Evolutionary conservation across 1,284 basidiomycete species (phyloP), one percentile per base, ranked within the genome.

Genomic region (Cystobasidiaceae sp.): DNA sequence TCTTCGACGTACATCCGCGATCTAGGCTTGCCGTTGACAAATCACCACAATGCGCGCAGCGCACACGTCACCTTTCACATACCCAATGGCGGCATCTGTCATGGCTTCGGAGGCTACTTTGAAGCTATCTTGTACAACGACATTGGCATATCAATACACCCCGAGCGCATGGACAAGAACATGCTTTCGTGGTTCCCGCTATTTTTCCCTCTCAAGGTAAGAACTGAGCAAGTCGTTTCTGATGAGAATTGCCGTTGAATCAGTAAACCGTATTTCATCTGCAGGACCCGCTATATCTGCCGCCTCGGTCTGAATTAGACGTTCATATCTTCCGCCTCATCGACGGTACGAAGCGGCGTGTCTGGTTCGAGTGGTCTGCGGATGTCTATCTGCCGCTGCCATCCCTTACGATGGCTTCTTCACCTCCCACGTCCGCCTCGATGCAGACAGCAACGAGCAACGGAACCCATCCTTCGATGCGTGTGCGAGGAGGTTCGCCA

Each of bases 161-260:
- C 96, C 0, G 85, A 92, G 63, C 85, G 86, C 51, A 87, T 88
- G 77, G 85, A 89, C 61, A 89, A 89, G 71, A 88, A 97, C 71
- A 97, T 98, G 94, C 81, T 97, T 67, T 94, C 90, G 73, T 99
- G 96, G 96, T 99, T 99, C 80, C 96, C 96, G 0, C 80, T 97
- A 33, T 97, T 92, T 79, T 96, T 99, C 78, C 94, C 94, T 0
- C 75, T 79, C 75, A 88, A 86, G 77, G 89, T 87, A 67, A 27
- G 54, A 13, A 13, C n/a, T 7, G 5, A 39, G 82, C 72, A 4
- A n/a, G 9, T 23, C 21, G 34, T 50, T 23, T 43, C 45, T 37
- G 30, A 15, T 23, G 4, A 7, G 13, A 6, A 15, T 46, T 19
- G 33, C 13, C 23, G 43, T 23, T 21, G 11, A 9, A 13, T n/a